These are phyloP conservation scores for Biscogniauxia marginata DNA, from an alignment of 2,329 filamentous ascomycete genomes.

Conservation along the genomic window DNA sequence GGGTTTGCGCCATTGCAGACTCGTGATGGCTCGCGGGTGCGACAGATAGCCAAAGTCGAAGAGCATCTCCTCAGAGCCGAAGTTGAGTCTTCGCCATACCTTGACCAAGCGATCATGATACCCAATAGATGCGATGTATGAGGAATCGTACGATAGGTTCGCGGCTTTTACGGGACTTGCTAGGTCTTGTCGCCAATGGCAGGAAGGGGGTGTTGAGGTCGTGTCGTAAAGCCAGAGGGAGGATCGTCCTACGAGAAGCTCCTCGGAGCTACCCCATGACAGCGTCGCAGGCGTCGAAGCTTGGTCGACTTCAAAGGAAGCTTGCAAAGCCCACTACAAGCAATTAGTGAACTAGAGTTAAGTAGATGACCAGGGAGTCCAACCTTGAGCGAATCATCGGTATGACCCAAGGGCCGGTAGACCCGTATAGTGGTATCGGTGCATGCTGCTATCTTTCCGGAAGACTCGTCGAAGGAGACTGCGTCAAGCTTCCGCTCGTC, in stretches of 20 bases:
- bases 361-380: constrained; percentile 18
- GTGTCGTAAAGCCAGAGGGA: constrained; percentile 67
- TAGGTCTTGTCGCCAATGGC: constrained; percentile 72
- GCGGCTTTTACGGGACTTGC: constrained; percentile 74
- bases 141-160: constrained; percentile 80
- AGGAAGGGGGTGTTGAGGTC: constrained; percentile 46
- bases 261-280: constrained; percentile 85
- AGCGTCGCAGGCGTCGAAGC: constrained; percentile 52
- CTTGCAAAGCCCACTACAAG: constrained; percentile 62
- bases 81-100: constrained; percentile 85
- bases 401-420: constrained; percentile 71
- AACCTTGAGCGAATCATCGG: constrained; percentile 74
- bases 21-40: constrained; percentile 80
- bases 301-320: constrained; percentile 53
- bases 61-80: constrained; percentile 75
- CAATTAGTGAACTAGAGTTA: constrained; percentile 11
- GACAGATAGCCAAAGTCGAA: constrained; percentile 90
- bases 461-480: constrained; percentile 75
- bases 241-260: constrained; percentile 75
- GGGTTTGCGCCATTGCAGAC: constrained; percentile 81
- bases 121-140: constrained; percentile 79
- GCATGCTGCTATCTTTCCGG: constrained; percentile 81
- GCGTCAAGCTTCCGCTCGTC: constrained; percentile 66
- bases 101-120: constrained; percentile 81
- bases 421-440: constrained; percentile 67